Evolutionary conservation across 1,284 basidiomycete species (phyloP), one percentile per base, ranked within the genome.

Genomic region (Moesziomyces sp.): DNA sequence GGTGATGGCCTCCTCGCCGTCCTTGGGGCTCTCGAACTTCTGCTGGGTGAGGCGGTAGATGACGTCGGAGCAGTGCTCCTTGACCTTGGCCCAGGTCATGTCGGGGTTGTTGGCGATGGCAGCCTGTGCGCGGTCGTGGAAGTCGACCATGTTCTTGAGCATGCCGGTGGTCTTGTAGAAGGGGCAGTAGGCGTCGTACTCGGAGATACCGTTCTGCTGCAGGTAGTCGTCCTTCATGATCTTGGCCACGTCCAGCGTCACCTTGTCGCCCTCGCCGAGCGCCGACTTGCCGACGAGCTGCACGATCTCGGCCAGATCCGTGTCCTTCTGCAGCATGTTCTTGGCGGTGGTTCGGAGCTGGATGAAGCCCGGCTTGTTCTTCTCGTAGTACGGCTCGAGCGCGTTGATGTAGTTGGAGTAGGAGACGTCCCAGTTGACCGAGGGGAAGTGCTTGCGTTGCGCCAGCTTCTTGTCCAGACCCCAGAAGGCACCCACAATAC

Each of bases 381-480:
- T 87, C 85, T 98, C 94, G 86, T 98, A 99, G 86, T 95, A 92
- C 1, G 92, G 89, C 84, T 98, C 94, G 54, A 99, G 90, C 8
- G 96, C 90, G 84, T 94, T 94, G 77, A 93, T 92, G 87, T 99
- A 99, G 86, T 99, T 99, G 57, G 96, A 99, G 86, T 99, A 99
- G 8, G 97, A 99, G 21, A 96, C 87, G 81, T 92, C 96, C 96
- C 97, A 99, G 87, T 99, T 98, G 85, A 99, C 96, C 30, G 94
- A 97, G 2, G 95, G 95, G 89, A 98, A 98, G 85, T 98, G 93
- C 85, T 96, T 98, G 76, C 96, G 90, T 85, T 99, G 95, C 2
- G 95, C 95, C 61, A 99, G 90, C 85, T 95, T 95, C 89, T 94
- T 94, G 86, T 93, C 92, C 30, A 79, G 68, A 69, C 77, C 77